Evolutionary conservation across 345 rosid species (phyloP).

Genomic region (Gossypium turneri): DNA sequence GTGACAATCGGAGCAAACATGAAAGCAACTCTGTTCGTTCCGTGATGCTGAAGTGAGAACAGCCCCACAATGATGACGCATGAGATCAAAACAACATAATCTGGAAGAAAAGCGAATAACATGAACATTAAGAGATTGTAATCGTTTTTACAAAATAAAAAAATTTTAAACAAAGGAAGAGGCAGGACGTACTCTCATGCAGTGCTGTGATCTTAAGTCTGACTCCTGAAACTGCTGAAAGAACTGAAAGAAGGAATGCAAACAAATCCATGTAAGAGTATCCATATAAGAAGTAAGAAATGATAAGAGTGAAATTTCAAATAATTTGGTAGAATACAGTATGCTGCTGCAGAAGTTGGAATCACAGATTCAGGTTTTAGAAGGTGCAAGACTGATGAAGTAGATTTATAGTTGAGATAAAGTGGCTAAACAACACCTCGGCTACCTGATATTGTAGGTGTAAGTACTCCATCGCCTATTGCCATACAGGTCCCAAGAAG

Average conservation of each 20-base stretch:
- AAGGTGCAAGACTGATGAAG: conserved; percentile 3
- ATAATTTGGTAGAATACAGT: too few relatives aligned
- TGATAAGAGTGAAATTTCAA: too few relatives aligned
- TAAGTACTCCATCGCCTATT: conserved; percentile 68
- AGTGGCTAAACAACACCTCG: background rate
- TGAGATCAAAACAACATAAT: conserved; percentile 60
- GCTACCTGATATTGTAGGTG: conserved; percentile 86
- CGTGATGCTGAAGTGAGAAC: conserved; percentile 79
- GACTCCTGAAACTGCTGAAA: conserved; percentile 77
- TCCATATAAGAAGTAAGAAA: background rate
- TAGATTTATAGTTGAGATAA: background rate
- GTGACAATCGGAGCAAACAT: conserved; percentile 72
- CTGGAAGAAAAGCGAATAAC: conserved; percentile 31
- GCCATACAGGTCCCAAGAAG: conserved; percentile 80
- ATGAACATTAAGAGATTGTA: background rate
- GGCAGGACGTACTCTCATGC: conserved; percentile 55
- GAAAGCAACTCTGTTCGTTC: conserved; percentile 79
- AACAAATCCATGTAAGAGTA: conserved; percentile 5
- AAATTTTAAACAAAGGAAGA: conserved; percentile 6
- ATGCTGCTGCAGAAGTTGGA: too few relatives aligned
- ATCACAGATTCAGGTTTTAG: background rate
- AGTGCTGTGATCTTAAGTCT: conserved; percentile 53
- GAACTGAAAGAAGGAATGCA: conserved; percentile 42
- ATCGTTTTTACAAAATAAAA: background rate
- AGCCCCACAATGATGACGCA: conserved; percentile 68